These are phyloP conservation scores for Pseudogymnoascus sp. DNA, from an alignment of 2,329 filamentous ascomycete genomes.

Conservation along the genomic window DNA sequence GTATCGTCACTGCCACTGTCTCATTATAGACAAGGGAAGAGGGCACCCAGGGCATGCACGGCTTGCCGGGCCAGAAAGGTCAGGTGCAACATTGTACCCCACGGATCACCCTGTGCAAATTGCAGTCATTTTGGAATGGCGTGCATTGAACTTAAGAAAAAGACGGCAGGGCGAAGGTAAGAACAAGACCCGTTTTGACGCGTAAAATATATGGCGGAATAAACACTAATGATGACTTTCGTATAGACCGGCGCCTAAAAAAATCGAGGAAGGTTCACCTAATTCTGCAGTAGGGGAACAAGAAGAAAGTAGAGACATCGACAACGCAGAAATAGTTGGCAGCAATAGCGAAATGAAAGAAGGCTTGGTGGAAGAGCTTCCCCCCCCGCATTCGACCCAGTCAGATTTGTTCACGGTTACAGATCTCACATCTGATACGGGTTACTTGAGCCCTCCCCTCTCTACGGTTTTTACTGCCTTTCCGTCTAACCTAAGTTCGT, in stretches of 20 bases:
- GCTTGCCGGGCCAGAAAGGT: slow-evolving; percentile 13
- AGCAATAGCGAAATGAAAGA: not conserved
- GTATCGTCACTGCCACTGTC: not conserved
- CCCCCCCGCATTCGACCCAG: not conserved
- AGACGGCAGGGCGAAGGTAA: not conserved
- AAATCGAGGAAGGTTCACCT: not conserved
- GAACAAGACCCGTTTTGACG: not conserved
- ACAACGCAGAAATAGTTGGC: not conserved
- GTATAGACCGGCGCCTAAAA: not conserved
- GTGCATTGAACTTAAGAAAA: slow-evolving; percentile 6
- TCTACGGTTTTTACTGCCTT: slow-evolving; percentile 10
- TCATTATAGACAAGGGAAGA: not conserved
- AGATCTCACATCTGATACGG: not conserved
- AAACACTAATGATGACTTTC: not conserved
- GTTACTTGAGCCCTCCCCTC: not conserved
- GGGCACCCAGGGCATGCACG: slow-evolving; percentile 9
- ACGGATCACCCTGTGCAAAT: slow-evolving; percentile 13
- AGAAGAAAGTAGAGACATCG: not conserved
- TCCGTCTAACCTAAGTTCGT: slow-evolving; percentile 8
- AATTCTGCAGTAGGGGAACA: not conserved
- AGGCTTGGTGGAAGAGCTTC: not conserved
- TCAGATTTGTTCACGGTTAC: not conserved
- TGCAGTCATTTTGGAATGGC: slow-evolving; percentile 10
- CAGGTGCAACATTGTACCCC: slow-evolving; percentile 10
- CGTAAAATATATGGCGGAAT: not conserved